phyloP scores from a whole-genome alignment of 169 alveolate species.

The Plasmodium reichenowi region DNA sequence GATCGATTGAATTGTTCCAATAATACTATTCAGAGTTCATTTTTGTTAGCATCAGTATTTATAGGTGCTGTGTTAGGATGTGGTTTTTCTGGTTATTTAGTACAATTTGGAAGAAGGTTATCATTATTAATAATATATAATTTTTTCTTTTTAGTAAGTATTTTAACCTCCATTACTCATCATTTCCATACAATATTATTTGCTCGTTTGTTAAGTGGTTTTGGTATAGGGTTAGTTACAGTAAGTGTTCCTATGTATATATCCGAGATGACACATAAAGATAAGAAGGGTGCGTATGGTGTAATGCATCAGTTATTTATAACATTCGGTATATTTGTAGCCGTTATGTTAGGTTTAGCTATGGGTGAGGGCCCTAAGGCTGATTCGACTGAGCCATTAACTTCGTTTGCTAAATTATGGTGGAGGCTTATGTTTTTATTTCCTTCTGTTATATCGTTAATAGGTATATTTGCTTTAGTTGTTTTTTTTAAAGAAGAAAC shows the following conservation, averaged over 20 bases:
- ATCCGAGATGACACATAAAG: slow-evolving; percentile 87
- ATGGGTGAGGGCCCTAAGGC: slow-evolving; percentile 76
- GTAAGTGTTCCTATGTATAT: slow-evolving; percentile 88
- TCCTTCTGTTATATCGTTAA: slow-evolving; percentile 77
- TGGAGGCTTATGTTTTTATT: slow-evolving; percentile 83
- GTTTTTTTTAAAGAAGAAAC: slow-evolving; percentile 80
- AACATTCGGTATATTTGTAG: slow-evolving; percentile 87
- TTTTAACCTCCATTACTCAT: slow-evolving; percentile 78
- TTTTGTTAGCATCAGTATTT: slow-evolving; percentile 79
- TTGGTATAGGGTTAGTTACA: slow-evolving; percentile 88
- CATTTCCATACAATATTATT: slow-evolving; percentile 81
- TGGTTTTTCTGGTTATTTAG: slow-evolving; percentile 74
- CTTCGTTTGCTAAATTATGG: slow-evolving; percentile 55
- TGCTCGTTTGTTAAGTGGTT: slow-evolving; percentile 87
- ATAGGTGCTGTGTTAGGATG: slow-evolving; percentile 85
- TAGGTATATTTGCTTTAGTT: slow-evolving; percentile 74
- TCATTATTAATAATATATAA: slow-evolving; percentile 76
- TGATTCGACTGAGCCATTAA: not conserved
- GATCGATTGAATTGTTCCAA: slow-evolving; percentile 22
- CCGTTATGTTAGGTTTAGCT: slow-evolving; percentile 83
- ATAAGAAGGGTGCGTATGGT: slow-evolving; percentile 87
- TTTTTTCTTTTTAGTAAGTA: slow-evolving; percentile 78
- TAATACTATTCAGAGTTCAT: slow-evolving; percentile 59
- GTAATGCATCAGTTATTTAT: slow-evolving; percentile 85
- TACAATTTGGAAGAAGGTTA: slow-evolving; percentile 81